These are phyloP conservation scores for Dendrobium chrysotoxum DNA, from an alignment of 106 monocot species.

Conservation along the genomic window DNA sequence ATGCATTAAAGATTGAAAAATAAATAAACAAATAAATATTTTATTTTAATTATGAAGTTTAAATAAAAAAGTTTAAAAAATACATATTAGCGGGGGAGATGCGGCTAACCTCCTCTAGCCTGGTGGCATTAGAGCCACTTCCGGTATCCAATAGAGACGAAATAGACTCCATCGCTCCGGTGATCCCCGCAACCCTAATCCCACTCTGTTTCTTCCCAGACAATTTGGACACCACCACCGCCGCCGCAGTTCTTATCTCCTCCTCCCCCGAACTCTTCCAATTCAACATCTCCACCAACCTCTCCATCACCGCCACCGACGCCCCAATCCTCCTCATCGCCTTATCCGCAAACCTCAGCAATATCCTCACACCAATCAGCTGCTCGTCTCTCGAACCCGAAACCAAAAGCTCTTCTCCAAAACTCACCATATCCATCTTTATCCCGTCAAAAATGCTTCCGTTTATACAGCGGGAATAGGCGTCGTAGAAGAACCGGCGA, in stretches of 20 bases:
- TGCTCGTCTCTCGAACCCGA: slow-evolving; percentile 67
- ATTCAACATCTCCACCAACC: slow-evolving; percentile 79
- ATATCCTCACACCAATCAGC: slow-evolving; percentile 63
- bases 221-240: slow-evolving; percentile 53
- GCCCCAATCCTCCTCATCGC: slow-evolving; percentile 66
- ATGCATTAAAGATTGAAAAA: too few species aligned
- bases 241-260: slow-evolving; percentile 49
- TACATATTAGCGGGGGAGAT: too few species aligned
- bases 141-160: slow-evolving; percentile 52
- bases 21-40: background rate
- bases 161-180: slow-evolving; percentile 80
- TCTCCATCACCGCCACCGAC: slow-evolving; percentile 38
- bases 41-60: background rate
- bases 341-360: slow-evolving; percentile 35
- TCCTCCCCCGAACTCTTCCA: slow-evolving; percentile 62
- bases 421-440: slow-evolving; percentile 81
- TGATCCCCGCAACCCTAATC: slow-evolving; percentile 60
- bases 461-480: slow-evolving; percentile 61
- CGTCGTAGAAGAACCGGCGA: slow-evolving; percentile 74
- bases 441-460: slow-evolving; percentile 89
- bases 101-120: background rate
- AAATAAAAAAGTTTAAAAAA: too few species aligned
- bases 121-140: background rate
- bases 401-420: slow-evolving; percentile 53
- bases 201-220: slow-evolving; percentile 75